Percentiles rank a stretch among this genome's conserved stretches.
These are phyloP conservation scores for Talaromyces verruculosus DNA, from an alignment of 2,329 filamentous ascomycete species.

Conservation along the genomic window DNA sequence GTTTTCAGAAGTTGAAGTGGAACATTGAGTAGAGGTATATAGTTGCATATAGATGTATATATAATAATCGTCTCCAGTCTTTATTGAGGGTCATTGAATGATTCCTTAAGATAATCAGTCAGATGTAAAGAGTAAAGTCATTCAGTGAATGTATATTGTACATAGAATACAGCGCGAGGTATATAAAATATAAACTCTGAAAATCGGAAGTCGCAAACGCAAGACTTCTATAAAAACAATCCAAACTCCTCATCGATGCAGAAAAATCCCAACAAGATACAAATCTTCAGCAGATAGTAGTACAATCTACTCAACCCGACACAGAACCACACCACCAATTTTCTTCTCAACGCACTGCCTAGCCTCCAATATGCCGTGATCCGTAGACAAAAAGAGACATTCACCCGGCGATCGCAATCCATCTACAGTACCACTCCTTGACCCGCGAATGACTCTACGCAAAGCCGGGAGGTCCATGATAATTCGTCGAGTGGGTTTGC, in stretches of 20 bases:
- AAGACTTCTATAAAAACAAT: constrained; percentile 4
- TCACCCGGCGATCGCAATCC: constrained; percentile 76
- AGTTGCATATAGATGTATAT: not conserved
- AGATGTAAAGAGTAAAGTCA: not conserved
- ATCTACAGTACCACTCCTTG: constrained; percentile 64
- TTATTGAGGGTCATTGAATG: not conserved
- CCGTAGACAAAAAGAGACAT: constrained; percentile 76
- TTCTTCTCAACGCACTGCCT: constrained; percentile 79
- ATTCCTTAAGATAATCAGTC: too few species aligned
- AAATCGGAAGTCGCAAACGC: constrained; percentile 2
- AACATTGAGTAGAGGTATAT: not conserved
- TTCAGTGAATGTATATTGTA: not conserved
- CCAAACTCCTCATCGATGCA: constrained; percentile 16
- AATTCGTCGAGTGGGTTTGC: constrained; percentile 72
- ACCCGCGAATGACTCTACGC: constrained; percentile 66
- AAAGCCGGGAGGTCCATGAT: constrained; percentile 64
- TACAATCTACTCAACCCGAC: constrained; percentile 53
- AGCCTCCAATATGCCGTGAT: constrained; percentile 74
- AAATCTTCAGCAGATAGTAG: not conserved
- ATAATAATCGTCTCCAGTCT: not conserved
- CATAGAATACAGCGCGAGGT: constrained; percentile 9
- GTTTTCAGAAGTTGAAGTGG: not conserved
- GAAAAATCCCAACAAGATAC: not conserved
- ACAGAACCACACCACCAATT: constrained; percentile 77
- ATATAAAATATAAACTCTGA: constrained; percentile 7